Base-by-base conservation (phyloP, 768 basidiomycete genomes). In the Panellus pusillus region DNA sequence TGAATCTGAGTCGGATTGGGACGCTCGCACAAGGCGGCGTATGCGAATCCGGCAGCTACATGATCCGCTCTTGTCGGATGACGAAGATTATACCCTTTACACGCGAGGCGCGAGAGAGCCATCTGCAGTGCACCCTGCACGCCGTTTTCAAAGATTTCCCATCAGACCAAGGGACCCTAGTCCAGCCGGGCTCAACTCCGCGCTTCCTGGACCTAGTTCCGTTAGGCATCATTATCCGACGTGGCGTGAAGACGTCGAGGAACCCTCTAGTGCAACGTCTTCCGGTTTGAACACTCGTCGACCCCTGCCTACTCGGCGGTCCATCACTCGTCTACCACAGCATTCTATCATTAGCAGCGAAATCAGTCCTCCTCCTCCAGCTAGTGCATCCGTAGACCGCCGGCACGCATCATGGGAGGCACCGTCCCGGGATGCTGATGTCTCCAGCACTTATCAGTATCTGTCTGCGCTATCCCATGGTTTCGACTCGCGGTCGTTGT, bases 361-460 rank as follows among this genome's bases (percentile, higher is more conserved):
- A 46, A 42, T 52, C 8, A 58, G 44, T 49, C 52, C 53, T 41
- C 50, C 60, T 38, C 41, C 56, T 27, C 47, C 50, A 14, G 50
- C 47, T 42, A 57, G 46, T 19, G 41, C 55, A 24, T 43, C 50
- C 38, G 60, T 61, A 19, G 56, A 61, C 35, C 57, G 56, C 35
- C 60, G 53, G 1, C 60, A 57, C 39, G 60, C 47, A 12, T 61
- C 60, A 13, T 58, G 56, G 56, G 56, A 58, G 43, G 56, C 56
- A 9, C 56, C 53, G 29, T 35, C 56, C 7, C 48, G 56, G 9
- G 60, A 61, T 12, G n/a, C 44, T 8, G 47, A 39, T 18, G 55
- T 54, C 13, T 54, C 52, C 24, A 57, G 20, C 42, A 61, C 52
- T 9, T 54, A 57, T 32, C 44, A 56, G 41, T 61, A 61, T 20